A percentile compares a stretch with the other conserved stretches of the same genome.
These are phyloP conservation scores for Fusarium sp. DNA, from an alignment of 2,329 filamentous ascomycete genomes.

Conservation along the genomic window DNA sequence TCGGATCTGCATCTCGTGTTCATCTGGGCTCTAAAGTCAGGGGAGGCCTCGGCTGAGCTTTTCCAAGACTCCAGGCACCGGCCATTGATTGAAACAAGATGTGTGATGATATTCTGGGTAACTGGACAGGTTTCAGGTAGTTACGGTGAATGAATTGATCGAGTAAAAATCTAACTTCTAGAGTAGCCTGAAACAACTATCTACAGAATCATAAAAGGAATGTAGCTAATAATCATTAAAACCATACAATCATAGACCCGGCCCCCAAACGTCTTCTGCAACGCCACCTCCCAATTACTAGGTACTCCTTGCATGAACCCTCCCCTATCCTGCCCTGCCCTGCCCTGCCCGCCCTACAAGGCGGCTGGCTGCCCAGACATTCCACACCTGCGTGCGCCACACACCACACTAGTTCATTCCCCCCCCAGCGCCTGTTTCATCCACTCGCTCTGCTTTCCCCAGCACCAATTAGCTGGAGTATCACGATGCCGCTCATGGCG, in stretches of 20 bases:
- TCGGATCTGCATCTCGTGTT: background rate
- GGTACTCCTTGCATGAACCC: too few relatives aligned
- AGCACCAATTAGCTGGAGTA: conserved; percentile 7
- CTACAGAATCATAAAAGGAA: background rate
- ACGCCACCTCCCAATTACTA: too few relatives aligned
- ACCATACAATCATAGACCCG: too few relatives aligned
- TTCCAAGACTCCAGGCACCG: background rate
- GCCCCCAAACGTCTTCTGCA: too few relatives aligned
- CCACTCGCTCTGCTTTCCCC: background rate
- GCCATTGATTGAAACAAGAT: background rate
- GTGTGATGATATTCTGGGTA: background rate
- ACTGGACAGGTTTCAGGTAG: background rate
- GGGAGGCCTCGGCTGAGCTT: background rate
- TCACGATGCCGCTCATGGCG: conserved; percentile 12
- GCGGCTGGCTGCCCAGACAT: too few relatives aligned
- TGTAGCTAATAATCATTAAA: too few relatives aligned
- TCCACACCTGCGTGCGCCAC: background rate
- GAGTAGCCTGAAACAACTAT: too few relatives aligned
- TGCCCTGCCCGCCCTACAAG: too few relatives aligned
- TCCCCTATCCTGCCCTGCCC: too few relatives aligned
- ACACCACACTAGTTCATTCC: background rate
- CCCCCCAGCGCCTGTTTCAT: background rate
- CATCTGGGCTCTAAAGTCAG: background rate
- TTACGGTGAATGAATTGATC: background rate
- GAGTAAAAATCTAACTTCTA: background rate